Percentiles rank a stretch among this genome's conserved stretches.
Evolutionary conservation across 768 basidiomycete species (phyloP).

Genomic region (Pulveroboletus sp.): DNA sequence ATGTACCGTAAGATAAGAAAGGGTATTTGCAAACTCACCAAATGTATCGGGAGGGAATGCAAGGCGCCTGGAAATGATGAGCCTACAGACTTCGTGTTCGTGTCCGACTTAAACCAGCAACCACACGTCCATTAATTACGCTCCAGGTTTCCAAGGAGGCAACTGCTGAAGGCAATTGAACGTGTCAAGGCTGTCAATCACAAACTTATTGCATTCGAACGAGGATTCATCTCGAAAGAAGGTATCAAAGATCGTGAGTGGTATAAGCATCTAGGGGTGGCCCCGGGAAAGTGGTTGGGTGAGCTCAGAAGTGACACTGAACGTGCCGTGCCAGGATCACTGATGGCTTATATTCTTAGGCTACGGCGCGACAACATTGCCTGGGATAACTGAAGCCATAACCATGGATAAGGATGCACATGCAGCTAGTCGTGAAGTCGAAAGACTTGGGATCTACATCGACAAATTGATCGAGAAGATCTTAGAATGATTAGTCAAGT

Average conservation of each 20-base stretch:
- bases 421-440: slow-evolving; percentile 59
- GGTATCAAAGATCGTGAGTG: slow-evolving; percentile 82
- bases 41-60: slow-evolving; percentile 29
- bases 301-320: slow-evolving; percentile 16
- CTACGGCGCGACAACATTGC: slow-evolving; percentile 84
- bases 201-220: slow-evolving; percentile 68
- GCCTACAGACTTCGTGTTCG: slow-evolving; percentile 11
- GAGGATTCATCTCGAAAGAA: slow-evolving; percentile 75
- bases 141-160: slow-evolving; percentile 17
- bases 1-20: slow-evolving; percentile 4
- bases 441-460: slow-evolving; percentile 51
- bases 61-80: slow-evolving; percentile 4
- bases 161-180: slow-evolving; percentile 53
- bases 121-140: not conserved
- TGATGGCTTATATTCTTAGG: slow-evolving; percentile 37
- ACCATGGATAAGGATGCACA: slow-evolving; percentile 61
- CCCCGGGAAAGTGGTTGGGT: slow-evolving; percentile 87
- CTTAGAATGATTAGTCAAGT: slow-evolving; percentile 8
- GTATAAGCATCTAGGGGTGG: slow-evolving; percentile 87
- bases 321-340: not conserved
- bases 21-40: slow-evolving; percentile 34
- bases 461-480: slow-evolving; percentile 41
- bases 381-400: slow-evolving; percentile 76
- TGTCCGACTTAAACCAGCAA: not conserved
- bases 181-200: slow-evolving; percentile 59